These are phyloP conservation scores for Pseudotsuga menziesii DNA, from an alignment of 75 land plant genomes.

Conservation along the genomic window DNA sequence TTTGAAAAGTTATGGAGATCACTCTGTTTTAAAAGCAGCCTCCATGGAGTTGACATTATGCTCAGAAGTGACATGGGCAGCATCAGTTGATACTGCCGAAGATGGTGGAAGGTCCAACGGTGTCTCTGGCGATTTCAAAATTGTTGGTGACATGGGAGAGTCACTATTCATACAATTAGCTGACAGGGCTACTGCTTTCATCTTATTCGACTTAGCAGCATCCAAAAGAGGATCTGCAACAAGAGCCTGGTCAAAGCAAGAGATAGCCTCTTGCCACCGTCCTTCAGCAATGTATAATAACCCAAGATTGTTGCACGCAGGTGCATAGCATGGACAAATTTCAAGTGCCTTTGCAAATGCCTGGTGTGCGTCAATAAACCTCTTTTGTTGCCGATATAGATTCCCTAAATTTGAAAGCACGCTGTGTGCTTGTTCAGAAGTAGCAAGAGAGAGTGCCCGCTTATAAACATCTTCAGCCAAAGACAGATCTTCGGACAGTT, in stretches of 20 bases:
- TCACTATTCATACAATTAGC: too few relatives aligned
- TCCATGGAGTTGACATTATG: not conserved
- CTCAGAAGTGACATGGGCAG: not conserved
- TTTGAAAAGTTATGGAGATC: not conserved
- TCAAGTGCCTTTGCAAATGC: constrained; percentile 56
- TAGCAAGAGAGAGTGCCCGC: constrained; percentile 49
- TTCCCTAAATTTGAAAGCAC: constrained; percentile 78
- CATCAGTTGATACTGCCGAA: not conserved
- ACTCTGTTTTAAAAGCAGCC: not conserved
- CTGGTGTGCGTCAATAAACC: constrained; percentile 48
- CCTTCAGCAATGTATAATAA: constrained; percentile 68
- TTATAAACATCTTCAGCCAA: constrained; percentile 66
- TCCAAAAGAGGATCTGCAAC: constrained; percentile 64
- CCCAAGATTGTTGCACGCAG: constrained; percentile 83
- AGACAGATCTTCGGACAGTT: constrained; percentile 59
- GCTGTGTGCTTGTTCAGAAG: constrained; percentile 56
- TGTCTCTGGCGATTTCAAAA: constrained; percentile 9
- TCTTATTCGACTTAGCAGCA: constrained; percentile 76
- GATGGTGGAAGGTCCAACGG: constrained; percentile 3
- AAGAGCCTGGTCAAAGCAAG: constrained; percentile 64
- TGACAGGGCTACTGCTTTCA: constrained; percentile 49
- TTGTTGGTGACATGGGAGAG: not conserved
- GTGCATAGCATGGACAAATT: constrained; percentile 78
- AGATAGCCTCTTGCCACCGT: constrained; percentile 58
- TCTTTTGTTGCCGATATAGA: constrained; percentile 54